Evolutionary conservation across 2,329 filamentous ascomycete genomes (phyloP).

Genomic region (Fusarium heterosporum): DNA sequence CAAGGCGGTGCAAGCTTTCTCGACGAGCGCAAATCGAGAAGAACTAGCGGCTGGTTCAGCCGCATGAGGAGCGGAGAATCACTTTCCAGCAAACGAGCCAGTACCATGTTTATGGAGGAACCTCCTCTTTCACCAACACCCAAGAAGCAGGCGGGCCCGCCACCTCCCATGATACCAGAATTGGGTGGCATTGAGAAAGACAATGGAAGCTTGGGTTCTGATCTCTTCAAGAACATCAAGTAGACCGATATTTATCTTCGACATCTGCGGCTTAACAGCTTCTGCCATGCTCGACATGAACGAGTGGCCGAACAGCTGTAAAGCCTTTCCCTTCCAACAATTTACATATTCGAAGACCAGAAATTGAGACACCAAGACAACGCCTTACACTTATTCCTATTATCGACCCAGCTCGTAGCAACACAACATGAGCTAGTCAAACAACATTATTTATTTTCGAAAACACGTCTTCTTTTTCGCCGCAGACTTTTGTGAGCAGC

Average conservation of each 20-base stretch:
- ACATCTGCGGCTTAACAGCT: constrained; percentile 7
- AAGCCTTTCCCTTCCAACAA: constrained; percentile 36
- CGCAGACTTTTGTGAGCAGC: constrained; percentile 24
- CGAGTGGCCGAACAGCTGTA: constrained; percentile 31
- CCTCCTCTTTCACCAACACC: constrained; percentile 44
- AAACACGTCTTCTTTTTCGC: constrained; percentile 32
- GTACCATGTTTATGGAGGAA: constrained; percentile 56
- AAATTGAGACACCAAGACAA: constrained; percentile 39
- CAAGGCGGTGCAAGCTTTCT: constrained; percentile 61
- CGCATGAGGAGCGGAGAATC: constrained; percentile 59
- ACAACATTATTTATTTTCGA: constrained; percentile 20
- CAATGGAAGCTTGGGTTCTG: constrained; percentile 60
- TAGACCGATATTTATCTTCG: constrained; percentile 48
- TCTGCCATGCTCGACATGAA: constrained; percentile 11
- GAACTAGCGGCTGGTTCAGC: constrained; percentile 70
- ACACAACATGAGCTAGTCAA: constrained; percentile 37
- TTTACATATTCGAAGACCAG: constrained; percentile 43
- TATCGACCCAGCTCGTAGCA: constrained; percentile 45
- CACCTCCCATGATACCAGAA: constrained; percentile 72
- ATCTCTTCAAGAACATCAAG: constrained; percentile 71
- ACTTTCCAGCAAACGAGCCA: constrained; percentile 54
- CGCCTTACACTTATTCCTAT: constrained; percentile 28
- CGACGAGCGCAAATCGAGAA: constrained; percentile 66
- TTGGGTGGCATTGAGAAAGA: constrained; percentile 64
- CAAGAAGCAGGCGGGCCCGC: constrained; percentile 60